Evolutionary conservation across 768 basidiomycete species (phyloP), one percentile per base, ranked within the genome.

Genomic region (Kondoa subrosea): DNA sequence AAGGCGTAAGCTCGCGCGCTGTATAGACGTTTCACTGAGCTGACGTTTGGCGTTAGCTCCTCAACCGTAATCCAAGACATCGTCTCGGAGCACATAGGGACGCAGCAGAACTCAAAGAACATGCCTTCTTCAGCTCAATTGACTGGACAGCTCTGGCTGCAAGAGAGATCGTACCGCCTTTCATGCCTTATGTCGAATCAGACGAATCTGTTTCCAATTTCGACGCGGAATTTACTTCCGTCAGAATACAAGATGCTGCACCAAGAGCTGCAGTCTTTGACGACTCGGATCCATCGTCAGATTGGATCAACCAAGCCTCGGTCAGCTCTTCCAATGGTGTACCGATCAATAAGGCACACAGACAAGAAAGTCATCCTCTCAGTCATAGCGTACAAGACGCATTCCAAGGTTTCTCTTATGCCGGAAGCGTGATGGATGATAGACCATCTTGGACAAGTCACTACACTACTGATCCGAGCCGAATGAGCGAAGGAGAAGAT

Each of bases 171-270:
- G 89, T 91, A 0, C 93, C 95, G 2, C 95, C 95, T 1, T 99
- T 97, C 82, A 97, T 96, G 76, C 95, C 95, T 27, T 82, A 87
- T 69, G 95, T 99, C 71, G 92, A 96, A 78, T 93, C 90, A 21
- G 95, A 99, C 80, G 95, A 99, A 78, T 90, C 87, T 17, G 91
- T 90, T n/a, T 85, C 85, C 71, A 96, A 96, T 80, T 99, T 99
- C 75, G 95, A 99, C 76, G 89, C 91, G 31, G 91, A 96, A 78
- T 99, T 99, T 78, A 99, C 95, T 2, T 82, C 85, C 29, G 87
- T 89, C n/a, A 87, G 93, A 76, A 81, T 96, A 64, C 83, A 85
- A 17, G 85, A 89, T 70, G 81, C 81, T 68, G 80, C 84, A 57
- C 87, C 89, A 71, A 81, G 65, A 79, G 81, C 72, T 79, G 79